Evolutionary conservation across 257 asterid genomes (phyloP).

Genomic region (Fraxinus pennsylvanica): DNA sequence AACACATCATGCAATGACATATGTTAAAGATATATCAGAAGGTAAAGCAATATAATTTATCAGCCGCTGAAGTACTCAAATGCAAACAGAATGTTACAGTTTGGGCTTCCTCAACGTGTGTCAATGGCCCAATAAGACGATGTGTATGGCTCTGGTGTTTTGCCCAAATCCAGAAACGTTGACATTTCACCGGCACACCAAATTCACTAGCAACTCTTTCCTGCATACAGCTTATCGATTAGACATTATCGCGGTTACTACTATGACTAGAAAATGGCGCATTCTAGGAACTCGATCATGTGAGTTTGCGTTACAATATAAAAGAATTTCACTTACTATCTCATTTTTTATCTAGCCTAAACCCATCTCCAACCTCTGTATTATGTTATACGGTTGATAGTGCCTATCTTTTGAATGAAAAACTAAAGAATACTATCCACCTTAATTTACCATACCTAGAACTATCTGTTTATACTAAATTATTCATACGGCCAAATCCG

Average conservation of each 20-base stretch:
- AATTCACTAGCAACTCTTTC: slow-evolving; percentile 51
- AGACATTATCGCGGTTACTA: slow-evolving; percentile 1
- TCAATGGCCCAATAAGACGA: slow-evolving; percentile 43
- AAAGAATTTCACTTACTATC: too few species aligned
- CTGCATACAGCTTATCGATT: slow-evolving; percentile 36
- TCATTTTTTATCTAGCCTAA: too few species aligned
- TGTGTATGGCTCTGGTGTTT: slow-evolving; percentile 44
- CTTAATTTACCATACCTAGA: neutral
- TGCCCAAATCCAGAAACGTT: slow-evolving; percentile 57
- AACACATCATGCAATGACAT: neutral
- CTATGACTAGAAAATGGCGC: neutral
- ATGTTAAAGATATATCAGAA: neutral
- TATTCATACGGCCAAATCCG: neutral
- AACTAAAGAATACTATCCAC: neutral
- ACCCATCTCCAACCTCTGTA: too few species aligned
- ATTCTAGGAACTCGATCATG: slow-evolving; percentile 3
- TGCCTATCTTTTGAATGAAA: too few species aligned
- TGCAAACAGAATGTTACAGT: slow-evolving; percentile 34
- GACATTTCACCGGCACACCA: slow-evolving; percentile 46
- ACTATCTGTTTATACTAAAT: neutral
- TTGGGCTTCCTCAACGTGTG: slow-evolving; percentile 44
- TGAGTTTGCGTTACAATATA: neutral
- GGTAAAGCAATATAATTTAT: slow-evolving; percentile 16
- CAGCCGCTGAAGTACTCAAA: slow-evolving; percentile 15
- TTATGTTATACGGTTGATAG: too few species aligned